A percentile compares a stretch with the other conserved stretches of the same genome.
Evolutionary conservation across 352 stramenopile species (phyloP).

Genomic region (Pythium phragmiticola): DNA sequence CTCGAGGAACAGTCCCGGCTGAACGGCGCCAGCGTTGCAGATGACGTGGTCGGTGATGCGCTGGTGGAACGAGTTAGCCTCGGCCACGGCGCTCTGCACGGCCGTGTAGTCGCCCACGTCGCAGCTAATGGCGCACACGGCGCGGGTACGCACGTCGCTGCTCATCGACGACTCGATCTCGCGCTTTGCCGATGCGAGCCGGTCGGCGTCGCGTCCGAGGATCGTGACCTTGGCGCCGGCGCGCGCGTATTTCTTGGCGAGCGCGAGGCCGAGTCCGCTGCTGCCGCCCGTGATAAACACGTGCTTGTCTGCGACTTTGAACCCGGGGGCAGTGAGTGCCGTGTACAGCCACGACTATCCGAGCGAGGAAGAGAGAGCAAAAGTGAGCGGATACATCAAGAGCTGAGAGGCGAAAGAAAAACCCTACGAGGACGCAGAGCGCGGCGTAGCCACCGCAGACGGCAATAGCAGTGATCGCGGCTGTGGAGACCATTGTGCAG

Average conservation of each 20-base stretch:
- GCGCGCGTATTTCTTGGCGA: slow-evolving; percentile 59
- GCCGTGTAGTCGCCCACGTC: slow-evolving; percentile 40
- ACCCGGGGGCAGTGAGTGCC: slow-evolving; percentile 39
- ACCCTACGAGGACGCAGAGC: slow-evolving; percentile 44
- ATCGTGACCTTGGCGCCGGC: slow-evolving; percentile 55
- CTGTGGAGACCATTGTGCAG: slow-evolving; percentile 1
- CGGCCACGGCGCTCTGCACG: slow-evolving; percentile 40
- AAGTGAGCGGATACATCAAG: too few species aligned
- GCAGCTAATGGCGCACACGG: slow-evolving; percentile 40
- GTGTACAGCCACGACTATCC: slow-evolving; percentile 55
- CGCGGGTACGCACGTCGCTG: slow-evolving; percentile 22
- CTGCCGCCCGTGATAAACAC: slow-evolving; percentile 53
- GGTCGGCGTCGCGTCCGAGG: slow-evolving; percentile 37
- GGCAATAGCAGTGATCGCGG: slow-evolving; percentile 2
- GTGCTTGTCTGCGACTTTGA: slow-evolving; percentile 51
- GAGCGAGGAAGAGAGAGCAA: too few species aligned
- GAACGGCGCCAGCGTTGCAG: slow-evolving; percentile 34
- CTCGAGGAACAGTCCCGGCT: slow-evolving; percentile 50
- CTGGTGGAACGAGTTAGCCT: slow-evolving; percentile 59
- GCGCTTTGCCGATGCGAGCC: slow-evolving; percentile 35
- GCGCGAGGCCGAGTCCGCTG: slow-evolving; percentile 47
- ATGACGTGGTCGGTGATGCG: slow-evolving; percentile 62
- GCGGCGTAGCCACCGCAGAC: slow-evolving; percentile 26
- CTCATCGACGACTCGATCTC: slow-evolving; percentile 25
- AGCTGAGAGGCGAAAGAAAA: background rate